Evolutionary conservation across 768 basidiomycete genomes (phyloP).

Genomic region (Clathrus columnatus): DNA sequence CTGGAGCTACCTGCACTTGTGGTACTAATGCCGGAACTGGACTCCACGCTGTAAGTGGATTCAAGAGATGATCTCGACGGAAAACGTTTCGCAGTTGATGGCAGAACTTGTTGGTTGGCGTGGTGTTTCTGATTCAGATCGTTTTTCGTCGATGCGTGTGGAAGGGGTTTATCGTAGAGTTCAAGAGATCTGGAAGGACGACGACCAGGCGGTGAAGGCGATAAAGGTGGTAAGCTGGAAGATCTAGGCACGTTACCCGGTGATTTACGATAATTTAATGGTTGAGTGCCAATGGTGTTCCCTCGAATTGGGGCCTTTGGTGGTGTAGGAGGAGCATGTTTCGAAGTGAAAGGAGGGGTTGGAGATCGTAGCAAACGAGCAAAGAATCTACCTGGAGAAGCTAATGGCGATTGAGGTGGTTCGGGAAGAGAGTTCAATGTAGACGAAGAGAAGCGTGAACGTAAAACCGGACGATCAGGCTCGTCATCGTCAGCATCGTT

Average conservation of each 20-base stretch:
- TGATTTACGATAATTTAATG: background rate
- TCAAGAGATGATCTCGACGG: conserved; percentile 4
- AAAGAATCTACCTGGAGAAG: conserved; percentile 1
- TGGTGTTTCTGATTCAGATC: background rate
- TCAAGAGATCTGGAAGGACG: background rate
- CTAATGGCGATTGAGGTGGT: background rate
- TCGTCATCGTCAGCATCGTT: background rate
- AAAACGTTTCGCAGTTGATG: background rate
- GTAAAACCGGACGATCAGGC: background rate
- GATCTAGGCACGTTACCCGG: background rate
- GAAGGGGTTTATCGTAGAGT: background rate
- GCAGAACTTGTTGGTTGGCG: background rate
- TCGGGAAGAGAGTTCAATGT: conserved; percentile 1
- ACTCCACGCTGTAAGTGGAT: background rate
- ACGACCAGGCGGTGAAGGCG: background rate
- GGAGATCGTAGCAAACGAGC: background rate
- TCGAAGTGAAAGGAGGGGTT: background rate
- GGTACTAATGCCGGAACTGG: background rate
- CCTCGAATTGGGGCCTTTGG: background rate
- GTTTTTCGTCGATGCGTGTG: background rate
- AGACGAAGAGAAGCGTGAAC: conserved; percentile 7
- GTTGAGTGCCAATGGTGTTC: background rate
- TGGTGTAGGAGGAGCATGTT: background rate
- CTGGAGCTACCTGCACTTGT: background rate
- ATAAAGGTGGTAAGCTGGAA: background rate